Evolutionary conservation across 495 filamentous ascomycete genomes (phyloP), one percentile per base, ranked within the genome.

Genomic region (Hypoxylon lienhwacheense): DNA sequence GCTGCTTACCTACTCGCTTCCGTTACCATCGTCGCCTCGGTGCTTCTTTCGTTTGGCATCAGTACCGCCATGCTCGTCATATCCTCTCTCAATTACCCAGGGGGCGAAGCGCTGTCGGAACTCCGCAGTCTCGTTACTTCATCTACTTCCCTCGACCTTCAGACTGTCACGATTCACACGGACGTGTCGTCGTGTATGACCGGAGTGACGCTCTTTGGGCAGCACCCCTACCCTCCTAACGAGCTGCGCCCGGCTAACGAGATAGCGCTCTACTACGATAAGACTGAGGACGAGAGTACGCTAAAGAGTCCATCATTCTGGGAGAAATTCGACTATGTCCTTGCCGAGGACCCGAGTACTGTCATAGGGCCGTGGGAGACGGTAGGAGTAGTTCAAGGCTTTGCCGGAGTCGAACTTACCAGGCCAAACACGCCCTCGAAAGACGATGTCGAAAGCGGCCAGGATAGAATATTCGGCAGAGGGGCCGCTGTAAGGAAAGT

Each of bases 101-200:
- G 90, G 35, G 90, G 87, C 7, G 80, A 84, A 34, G 90, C 88
- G 2, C 66, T 88, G 15, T 63, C 70, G 31, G 69, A 73, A 28
- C 68, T 92, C 8, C 77, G 83, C 43, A 48, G 62, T 14, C 67
- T 82, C 17, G 77, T 87, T 26, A 39, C 48, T 8, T 42, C 61
- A 29, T 53, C 51, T 28, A 59, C 66, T 14, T 59, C 62, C 5
- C 72, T 78, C 35, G 44, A 51, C 22, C 45, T 64, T 14, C 46
- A 59, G 28, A 53, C 62, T 12, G 65, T 75, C 10, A 59, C 71
- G 15, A 79, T 95, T 26, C 88, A 97, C 64, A 81, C 95, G 41
- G 91, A 92, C 47, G 93, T 93, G 24, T 71, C 93, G 3, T 83
- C 87, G 15, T 97, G 90, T 69, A 96, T 96, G 81, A 97, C 93